Conservation (phyloP, 352 stramenopile species). For the Pythium sp. region DNA sequence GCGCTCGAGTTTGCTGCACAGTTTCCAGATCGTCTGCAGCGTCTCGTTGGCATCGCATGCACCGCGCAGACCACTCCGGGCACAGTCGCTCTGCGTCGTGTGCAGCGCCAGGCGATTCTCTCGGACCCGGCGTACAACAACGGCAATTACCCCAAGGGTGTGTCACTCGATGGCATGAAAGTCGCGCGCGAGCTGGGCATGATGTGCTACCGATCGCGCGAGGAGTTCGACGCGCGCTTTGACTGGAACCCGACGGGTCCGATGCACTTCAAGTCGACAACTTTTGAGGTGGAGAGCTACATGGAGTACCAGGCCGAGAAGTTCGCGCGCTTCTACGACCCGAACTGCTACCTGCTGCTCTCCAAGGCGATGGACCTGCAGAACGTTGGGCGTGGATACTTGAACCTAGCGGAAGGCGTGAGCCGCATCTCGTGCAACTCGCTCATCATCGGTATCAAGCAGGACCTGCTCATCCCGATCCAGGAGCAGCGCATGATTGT, state of each 20-base stretch:
- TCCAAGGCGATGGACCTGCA: conserved; percentile 88
- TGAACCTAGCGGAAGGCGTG: conserved; percentile 71
- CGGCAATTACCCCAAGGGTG: conserved; percentile 63
- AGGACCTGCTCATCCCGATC: conserved; percentile 84
- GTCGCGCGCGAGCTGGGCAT: conserved; percentile 84
- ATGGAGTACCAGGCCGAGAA: conserved; percentile 89
- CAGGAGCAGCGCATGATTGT: conserved; percentile 78
- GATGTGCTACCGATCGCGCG: conserved; percentile 87
- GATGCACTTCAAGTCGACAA: conserved; percentile 70
- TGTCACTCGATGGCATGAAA: conserved; percentile 74
- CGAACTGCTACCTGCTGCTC: conserved; percentile 87
- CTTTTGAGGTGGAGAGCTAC: conserved; percentile 89
- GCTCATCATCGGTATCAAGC: conserved; percentile 78
- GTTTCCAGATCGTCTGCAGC: conserved; percentile 72
- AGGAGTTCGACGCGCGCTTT: conserved; percentile 85
- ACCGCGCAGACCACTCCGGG: conserved; percentile 85
- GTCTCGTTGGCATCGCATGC: conserved; percentile 75
- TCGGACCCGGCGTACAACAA: conserved; percentile 77
- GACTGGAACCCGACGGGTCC: conserved; percentile 79
- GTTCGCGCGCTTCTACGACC: conserved; percentile 81
- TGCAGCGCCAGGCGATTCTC: conserved; percentile 83
- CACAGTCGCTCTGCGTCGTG: conserved; percentile 80
- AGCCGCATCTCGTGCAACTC: conserved; percentile 64
- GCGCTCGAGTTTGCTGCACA: conserved; percentile 84
- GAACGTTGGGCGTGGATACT: conserved; percentile 65